A percentile compares a stretch with the other conserved stretches of the same genome.
These are phyloP conservation scores for Populus pruinosa DNA, from an alignment of 345 rosid genomes.

Conservation along the genomic window DNA sequence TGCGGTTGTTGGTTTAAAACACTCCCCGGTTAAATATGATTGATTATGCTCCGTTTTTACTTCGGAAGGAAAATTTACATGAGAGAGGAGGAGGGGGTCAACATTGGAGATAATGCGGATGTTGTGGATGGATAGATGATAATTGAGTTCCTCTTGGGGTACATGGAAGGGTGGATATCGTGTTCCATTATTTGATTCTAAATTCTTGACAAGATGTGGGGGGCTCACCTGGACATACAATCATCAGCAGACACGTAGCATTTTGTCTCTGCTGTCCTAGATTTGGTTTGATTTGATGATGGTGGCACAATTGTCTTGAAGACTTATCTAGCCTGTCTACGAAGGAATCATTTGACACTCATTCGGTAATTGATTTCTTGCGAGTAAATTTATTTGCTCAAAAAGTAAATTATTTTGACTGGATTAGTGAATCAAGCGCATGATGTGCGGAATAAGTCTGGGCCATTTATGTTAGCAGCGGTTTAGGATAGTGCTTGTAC, in stretches of 20 bases:
- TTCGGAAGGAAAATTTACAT: too few relatives aligned
- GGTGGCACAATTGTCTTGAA: conserved; percentile 3
- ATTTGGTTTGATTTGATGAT: conserved; percentile 35
- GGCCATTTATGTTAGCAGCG: not conserved
- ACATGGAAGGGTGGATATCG: not conserved
- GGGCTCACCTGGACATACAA: not conserved
- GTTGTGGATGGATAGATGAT: not conserved
- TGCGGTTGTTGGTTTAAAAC: too few relatives aligned
- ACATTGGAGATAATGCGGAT: not conserved
- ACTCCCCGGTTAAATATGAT: too few relatives aligned
- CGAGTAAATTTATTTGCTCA: not conserved
- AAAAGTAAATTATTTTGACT: not conserved
- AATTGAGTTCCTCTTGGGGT: not conserved
- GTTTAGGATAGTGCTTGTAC: too few relatives aligned
- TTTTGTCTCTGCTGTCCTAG: conserved; percentile 21
- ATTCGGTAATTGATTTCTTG: not conserved
- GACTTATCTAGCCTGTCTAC: too few relatives aligned
- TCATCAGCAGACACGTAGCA: conserved; percentile 15
- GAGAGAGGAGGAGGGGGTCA: not conserved
- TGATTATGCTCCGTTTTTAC: too few relatives aligned
- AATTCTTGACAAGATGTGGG: not conserved
- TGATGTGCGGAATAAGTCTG: not conserved
- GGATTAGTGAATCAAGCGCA: not conserved
- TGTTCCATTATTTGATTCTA: conserved; percentile 20
- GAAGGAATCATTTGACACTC: too few relatives aligned